Evolutionary conservation across 495 filamentous ascomycete species (phyloP).

Genomic region (Xylaria intraflava): DNA sequence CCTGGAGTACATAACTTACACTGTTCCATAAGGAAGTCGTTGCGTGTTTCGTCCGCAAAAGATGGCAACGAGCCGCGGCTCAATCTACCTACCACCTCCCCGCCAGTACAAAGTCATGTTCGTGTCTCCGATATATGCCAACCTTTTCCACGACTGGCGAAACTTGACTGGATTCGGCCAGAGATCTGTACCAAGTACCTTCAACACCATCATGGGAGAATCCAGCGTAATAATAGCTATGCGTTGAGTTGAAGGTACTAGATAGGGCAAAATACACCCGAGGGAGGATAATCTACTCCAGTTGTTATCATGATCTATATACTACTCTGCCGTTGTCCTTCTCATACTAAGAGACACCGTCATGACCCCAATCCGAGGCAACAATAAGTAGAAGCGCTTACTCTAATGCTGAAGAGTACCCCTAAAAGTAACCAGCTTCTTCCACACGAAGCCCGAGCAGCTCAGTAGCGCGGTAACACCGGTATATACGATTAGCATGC

Average conservation of each 20-base stretch:
- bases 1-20: no score
- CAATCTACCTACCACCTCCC: background rate
- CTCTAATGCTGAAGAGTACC: background rate
- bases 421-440: conserved; percentile 4
- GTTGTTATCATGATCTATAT: background rate
- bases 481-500: conserved; percentile 50
- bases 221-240: no score
- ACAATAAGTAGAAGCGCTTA: background rate
- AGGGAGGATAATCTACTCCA: background rate
- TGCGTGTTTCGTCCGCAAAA: no score
- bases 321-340: background rate
- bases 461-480: conserved; percentile 49
- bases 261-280: background rate
- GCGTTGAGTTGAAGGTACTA: background rate
- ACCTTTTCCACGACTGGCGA: background rate
- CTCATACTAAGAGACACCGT: background rate
- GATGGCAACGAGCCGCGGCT: no score
- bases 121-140: no score
- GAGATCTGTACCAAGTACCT: no score
- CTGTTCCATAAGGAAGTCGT: no score
- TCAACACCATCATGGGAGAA: background rate
- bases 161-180: background rate
- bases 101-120: background rate
- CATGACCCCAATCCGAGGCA: background rate
- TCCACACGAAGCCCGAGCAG: conserved; percentile 44